Percentiles rank a stretch among this genome's conserved stretches.
Evolutionary conservation across 2,329 filamentous ascomycete genomes (phyloP).

Genomic region (Phaeosphaeria sp.): DNA sequence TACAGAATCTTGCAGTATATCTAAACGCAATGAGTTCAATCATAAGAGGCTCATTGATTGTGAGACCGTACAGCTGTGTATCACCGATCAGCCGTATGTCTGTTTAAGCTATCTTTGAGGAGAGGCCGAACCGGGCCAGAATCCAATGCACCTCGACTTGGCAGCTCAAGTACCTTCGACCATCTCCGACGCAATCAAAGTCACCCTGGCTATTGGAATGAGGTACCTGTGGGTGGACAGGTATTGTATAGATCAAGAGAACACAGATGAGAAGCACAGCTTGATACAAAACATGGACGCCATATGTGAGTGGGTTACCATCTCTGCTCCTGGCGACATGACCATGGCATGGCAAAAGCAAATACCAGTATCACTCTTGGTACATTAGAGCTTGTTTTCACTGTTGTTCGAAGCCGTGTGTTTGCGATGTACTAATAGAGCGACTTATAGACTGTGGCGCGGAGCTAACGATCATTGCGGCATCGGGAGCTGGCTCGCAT

Average conservation of each 20-base stretch:
- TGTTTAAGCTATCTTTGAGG: conserved; percentile 8
- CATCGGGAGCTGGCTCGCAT: not conserved
- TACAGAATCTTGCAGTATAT: not conserved
- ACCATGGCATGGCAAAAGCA: too few relatives aligned
- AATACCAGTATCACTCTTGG: too few relatives aligned
- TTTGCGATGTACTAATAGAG: not conserved
- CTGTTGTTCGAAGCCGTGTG: too few relatives aligned
- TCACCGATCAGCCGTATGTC: not conserved
- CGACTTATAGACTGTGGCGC: conserved; percentile 2
- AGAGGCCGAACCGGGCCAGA: not conserved
- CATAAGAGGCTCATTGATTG: conserved; percentile 3
- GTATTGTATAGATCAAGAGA: not conserved
- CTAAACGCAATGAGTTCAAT: not conserved
- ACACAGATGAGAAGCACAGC: not conserved
- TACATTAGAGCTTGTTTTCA: too few relatives aligned
- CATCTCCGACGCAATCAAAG: not conserved
- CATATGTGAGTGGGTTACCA: not conserved
- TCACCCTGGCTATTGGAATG: not conserved
- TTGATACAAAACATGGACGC: not conserved
- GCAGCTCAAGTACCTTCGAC: not conserved
- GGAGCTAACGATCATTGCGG: conserved; percentile 14
- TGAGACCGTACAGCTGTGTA: not conserved
- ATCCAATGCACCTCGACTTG: not conserved
- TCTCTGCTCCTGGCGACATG: too few relatives aligned
- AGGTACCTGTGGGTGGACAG: not conserved